Evolutionary conservation across 1,139 yeast genomes (phyloP).

Genomic region (Blastobotrys persicus): DNA sequence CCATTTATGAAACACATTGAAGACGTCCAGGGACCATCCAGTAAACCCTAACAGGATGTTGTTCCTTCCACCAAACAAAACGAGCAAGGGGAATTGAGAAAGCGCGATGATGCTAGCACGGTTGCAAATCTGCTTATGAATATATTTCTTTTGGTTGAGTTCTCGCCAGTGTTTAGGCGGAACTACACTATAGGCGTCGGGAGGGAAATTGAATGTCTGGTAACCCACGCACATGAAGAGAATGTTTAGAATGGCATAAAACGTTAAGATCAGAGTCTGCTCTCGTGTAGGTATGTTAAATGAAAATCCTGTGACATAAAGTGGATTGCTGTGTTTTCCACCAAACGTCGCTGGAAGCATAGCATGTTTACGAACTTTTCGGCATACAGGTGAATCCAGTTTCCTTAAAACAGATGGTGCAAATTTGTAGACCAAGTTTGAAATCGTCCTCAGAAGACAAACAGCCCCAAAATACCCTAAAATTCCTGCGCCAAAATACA

Average conservation of each 20-base stretch:
- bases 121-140: constrained; percentile 43
- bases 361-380: not conserved
- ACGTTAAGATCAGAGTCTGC: constrained; percentile 48
- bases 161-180: constrained; percentile 2
- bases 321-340: constrained; percentile 8
- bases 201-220: constrained; percentile 21
- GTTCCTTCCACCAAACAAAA: constrained; percentile 61
- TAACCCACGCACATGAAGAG: constrained; percentile 43
- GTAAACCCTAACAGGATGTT: constrained; percentile 57
- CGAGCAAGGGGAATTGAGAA: constrained; percentile 50
- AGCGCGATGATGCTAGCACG: constrained; percentile 57
- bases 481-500: not conserved
- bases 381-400: constrained; percentile 1
- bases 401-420: constrained; percentile 1
- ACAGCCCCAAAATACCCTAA: not conserved
- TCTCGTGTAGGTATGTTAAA: constrained; percentile 56
- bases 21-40: constrained; percentile 59
- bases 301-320: constrained; percentile 29
- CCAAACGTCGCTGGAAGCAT: constrained; percentile 8
- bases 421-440: not conserved
- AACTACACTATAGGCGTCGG: not conserved
- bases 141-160: not conserved
- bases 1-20: constrained; percentile 62
- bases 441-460: not conserved
- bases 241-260: constrained; percentile 45